Percentiles rank a stretch among this genome's conserved stretches.
phyloP scores from a whole-genome alignment of 805 yeast genomes.

The Yarrowia sp. region DNA sequence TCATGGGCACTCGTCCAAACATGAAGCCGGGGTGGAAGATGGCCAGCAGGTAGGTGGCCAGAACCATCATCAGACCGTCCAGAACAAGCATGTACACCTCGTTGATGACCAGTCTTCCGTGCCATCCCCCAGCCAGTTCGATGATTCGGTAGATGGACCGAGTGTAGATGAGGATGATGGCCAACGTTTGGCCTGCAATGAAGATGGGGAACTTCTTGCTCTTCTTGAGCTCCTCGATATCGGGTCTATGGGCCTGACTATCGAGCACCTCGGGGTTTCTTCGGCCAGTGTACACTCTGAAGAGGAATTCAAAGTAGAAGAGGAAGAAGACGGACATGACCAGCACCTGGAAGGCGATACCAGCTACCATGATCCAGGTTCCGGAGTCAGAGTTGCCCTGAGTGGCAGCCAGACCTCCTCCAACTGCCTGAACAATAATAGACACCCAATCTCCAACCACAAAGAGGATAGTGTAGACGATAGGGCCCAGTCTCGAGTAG shows the following conservation, averaged over 20 bases:
- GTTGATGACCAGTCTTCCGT: slow-evolving; percentile 65
- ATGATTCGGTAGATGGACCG: slow-evolving; percentile 77
- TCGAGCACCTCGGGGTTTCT: slow-evolving; percentile 9
- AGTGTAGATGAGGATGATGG: slow-evolving; percentile 62
- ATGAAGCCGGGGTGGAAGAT: slow-evolving; percentile 66
- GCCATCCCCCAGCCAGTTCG: slow-evolving; percentile 77
- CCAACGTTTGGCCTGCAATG: slow-evolving; percentile 43
- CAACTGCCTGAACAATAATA: slow-evolving; percentile 72
- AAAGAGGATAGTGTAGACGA: slow-evolving; percentile 67
- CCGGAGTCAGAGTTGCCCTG: slow-evolving; percentile 57
- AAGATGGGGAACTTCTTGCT: slow-evolving; percentile 43
- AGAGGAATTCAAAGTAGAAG: slow-evolving; percentile 56
- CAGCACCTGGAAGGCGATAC: slow-evolving; percentile 76
- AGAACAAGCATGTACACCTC: slow-evolving; percentile 65
- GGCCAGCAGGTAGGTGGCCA: slow-evolving; percentile 58
- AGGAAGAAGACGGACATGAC: slow-evolving; percentile 69
- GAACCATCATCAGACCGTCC: slow-evolving; percentile 67
- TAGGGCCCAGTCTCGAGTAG: slow-evolving; percentile 60
- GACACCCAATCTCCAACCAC: slow-evolving; percentile 70
- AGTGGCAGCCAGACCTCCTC: slow-evolving; percentile 73
- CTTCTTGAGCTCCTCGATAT: slow-evolving; percentile 8
- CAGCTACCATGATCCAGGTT: slow-evolving; percentile 73
- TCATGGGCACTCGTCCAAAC: slow-evolving; percentile 24
- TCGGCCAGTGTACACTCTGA: slow-evolving; percentile 34
- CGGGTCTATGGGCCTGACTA: slow-evolving; percentile 20